A percentile compares a stretch with the other conserved stretches of the same genome.
phyloP scores from a whole-genome alignment of 2,329 filamentous ascomycete species.

The Grosmannia huntii region DNA sequence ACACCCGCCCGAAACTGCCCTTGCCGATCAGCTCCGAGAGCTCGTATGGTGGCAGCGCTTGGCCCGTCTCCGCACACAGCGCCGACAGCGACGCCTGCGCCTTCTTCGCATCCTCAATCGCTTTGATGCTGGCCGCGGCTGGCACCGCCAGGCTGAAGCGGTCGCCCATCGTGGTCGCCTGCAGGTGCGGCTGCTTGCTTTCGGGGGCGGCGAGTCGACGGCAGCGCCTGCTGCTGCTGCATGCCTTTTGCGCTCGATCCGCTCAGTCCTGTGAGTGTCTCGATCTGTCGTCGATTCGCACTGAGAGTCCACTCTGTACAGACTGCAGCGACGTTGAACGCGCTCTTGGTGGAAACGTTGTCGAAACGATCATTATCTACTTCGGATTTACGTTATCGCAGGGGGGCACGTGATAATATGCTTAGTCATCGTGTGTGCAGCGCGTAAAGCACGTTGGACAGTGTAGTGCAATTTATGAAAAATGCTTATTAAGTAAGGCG shows the following conservation, averaged over 20 bases:
- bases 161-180: neutral
- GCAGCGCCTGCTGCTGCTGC: neutral
- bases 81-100: conserved; percentile 48
- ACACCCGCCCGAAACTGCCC: conserved; percentile 55
- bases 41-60: conserved; percentile 44
- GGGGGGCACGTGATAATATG: neutral
- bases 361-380: neutral
- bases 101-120: conserved; percentile 50
- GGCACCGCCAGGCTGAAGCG: conserved; percentile 2
- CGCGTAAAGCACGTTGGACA: too few species aligned
- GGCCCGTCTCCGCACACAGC: conserved; percentile 40
- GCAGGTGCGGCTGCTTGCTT: neutral
- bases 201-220: neutral
- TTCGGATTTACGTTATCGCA: neutral
- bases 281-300: neutral
- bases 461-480: too few species aligned
- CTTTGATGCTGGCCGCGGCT: conserved; percentile 24
- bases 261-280: neutral
- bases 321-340: neutral
- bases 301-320: neutral
- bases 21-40: conserved; percentile 57
- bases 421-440: neutral
- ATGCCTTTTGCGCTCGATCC: neutral
- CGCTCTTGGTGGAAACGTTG: neutral
- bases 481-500: too few species aligned